Evolutionary conservation across 352 stramenopile species (phyloP).

Genomic region (Phytophthora macrochlamydospora): DNA sequence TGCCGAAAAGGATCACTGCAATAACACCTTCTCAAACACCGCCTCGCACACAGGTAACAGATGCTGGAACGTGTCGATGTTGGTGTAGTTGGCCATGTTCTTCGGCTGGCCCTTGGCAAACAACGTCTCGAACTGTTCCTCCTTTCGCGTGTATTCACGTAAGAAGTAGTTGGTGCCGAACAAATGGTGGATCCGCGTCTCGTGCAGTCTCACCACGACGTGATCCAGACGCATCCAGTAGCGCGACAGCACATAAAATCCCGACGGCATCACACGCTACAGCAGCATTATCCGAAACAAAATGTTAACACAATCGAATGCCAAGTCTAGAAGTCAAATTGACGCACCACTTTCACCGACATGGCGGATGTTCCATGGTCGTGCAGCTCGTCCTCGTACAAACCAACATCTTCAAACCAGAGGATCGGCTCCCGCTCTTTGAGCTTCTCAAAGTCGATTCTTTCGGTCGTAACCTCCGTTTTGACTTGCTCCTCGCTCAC

Average conservation of each 20-base stretch:
- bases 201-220: slow-evolving; percentile 77
- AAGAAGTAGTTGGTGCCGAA: slow-evolving; percentile 76
- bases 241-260: slow-evolving; percentile 77
- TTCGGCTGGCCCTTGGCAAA: slow-evolving; percentile 70
- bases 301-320: slow-evolving; percentile 2
- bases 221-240: slow-evolving; percentile 89
- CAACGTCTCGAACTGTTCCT: slow-evolving; percentile 71
- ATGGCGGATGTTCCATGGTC: slow-evolving; percentile 82
- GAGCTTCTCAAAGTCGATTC: slow-evolving; percentile 80
- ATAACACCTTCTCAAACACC: slow-evolving; percentile 66
- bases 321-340: not conserved
- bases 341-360: slow-evolving; percentile 83
- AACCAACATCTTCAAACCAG: slow-evolving; percentile 81
- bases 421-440: slow-evolving; percentile 84
- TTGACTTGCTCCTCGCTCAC: slow-evolving; percentile 37
- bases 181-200: slow-evolving; percentile 84
- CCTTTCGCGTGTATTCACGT: slow-evolving; percentile 84
- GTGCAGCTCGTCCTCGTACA: slow-evolving; percentile 87
- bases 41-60: slow-evolving; percentile 63
- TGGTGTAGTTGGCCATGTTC: slow-evolving; percentile 84
- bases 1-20: slow-evolving; percentile 23
- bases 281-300: slow-evolving; percentile 5
- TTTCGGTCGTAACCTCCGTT: slow-evolving; percentile 52
- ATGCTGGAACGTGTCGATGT: slow-evolving; percentile 85
- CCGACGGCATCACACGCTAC: slow-evolving; percentile 84